These are phyloP conservation scores for Pseudozyma sp. DNA, from an alignment of 1,284 basidiomycete genomes.

Conservation along the genomic window DNA sequence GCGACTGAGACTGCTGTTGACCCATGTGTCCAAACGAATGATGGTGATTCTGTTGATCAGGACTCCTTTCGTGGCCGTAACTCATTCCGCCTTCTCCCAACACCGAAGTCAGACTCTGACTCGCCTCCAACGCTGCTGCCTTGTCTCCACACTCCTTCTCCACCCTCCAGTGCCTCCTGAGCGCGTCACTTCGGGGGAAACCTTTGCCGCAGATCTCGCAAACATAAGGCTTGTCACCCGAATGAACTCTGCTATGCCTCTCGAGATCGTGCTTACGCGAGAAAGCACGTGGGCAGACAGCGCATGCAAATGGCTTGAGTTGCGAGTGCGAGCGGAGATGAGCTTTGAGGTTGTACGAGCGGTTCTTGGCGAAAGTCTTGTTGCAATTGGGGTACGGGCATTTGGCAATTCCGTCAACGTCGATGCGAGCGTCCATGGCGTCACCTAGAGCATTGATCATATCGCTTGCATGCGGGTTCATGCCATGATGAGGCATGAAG, in stretches of 20 bases:
- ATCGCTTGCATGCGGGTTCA: slow-evolving; percentile 39
- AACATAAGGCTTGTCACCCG: slow-evolving; percentile 67
- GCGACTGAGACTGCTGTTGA: slow-evolving; percentile 15
- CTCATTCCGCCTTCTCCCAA: slow-evolving; percentile 21
- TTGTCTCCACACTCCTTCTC: slow-evolving; percentile 64
- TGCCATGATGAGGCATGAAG: slow-evolving; percentile 35
- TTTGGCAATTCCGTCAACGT: slow-evolving; percentile 59
- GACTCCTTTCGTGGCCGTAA: slow-evolving; percentile 35
- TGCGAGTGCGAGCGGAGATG: slow-evolving; percentile 63
- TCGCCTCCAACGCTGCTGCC: slow-evolving; percentile 56
- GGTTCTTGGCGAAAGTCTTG: slow-evolving; percentile 66
- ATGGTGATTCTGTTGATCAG: slow-evolving; percentile 31
- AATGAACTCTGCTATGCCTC: slow-evolving; percentile 66
- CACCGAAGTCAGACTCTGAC: slow-evolving; percentile 38
- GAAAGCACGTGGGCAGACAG: slow-evolving; percentile 65
- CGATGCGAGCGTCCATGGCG: slow-evolving; percentile 58
- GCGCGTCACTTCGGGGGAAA: slow-evolving; percentile 66
- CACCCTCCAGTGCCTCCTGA: slow-evolving; percentile 66
- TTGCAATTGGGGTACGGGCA: slow-evolving; percentile 62
- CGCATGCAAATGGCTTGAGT: slow-evolving; percentile 64
- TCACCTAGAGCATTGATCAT: slow-evolving; percentile 60
- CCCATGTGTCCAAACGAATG: slow-evolving; percentile 5
- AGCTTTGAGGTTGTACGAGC: slow-evolving; percentile 65
- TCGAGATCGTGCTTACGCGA: slow-evolving; percentile 67
- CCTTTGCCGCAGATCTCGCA: slow-evolving; percentile 66